Conservation (phyloP, 2,329 filamentous ascomycete genomes). For the Pseudogymnoascus sp. region DNA sequence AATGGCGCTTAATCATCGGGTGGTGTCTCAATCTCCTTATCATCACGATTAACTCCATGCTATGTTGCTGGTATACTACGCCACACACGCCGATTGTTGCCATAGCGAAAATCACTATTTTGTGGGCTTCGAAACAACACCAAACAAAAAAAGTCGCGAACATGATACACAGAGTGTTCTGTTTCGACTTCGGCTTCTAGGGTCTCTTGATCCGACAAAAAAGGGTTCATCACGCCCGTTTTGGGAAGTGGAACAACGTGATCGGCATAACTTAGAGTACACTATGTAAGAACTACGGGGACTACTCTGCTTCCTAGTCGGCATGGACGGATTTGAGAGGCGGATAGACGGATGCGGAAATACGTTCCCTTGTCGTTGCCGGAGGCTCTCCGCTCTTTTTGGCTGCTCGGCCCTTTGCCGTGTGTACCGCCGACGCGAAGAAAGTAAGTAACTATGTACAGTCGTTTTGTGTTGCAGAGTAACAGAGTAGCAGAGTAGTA, state of each 20-base stretch:
- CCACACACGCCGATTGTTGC: constrained; percentile 5
- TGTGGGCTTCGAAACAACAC: background rate
- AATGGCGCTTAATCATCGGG: constrained; percentile 2
- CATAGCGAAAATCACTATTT: background rate
- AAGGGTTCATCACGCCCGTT: background rate
- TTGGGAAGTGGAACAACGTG: constrained; percentile 1
- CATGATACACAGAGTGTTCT: background rate
- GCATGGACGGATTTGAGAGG: background rate
- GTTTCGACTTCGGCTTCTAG: constrained; percentile 4
- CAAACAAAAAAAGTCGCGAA: too few relatives aligned
- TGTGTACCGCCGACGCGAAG: background rate
- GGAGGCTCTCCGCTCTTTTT: constrained; percentile 7
- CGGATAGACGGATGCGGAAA: constrained; percentile 8
- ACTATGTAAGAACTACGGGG: constrained; percentile 5
- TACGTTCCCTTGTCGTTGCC: constrained; percentile 2
- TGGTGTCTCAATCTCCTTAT: background rate
- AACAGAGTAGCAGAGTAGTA: background rate
- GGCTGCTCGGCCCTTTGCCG: constrained; percentile 9
- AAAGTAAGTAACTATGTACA: background rate
- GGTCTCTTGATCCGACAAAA: background rate
- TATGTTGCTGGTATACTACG: background rate
- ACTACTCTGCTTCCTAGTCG: constrained; percentile 3
- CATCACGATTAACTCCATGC: background rate
- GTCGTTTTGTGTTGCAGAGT: background rate
- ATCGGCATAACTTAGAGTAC: background rate